Percentiles rank a stretch among this genome's conserved stretches.
Evolutionary conservation across 2,329 filamentous ascomycete genomes (phyloP).

Genomic region (Fusarium sp.): DNA sequence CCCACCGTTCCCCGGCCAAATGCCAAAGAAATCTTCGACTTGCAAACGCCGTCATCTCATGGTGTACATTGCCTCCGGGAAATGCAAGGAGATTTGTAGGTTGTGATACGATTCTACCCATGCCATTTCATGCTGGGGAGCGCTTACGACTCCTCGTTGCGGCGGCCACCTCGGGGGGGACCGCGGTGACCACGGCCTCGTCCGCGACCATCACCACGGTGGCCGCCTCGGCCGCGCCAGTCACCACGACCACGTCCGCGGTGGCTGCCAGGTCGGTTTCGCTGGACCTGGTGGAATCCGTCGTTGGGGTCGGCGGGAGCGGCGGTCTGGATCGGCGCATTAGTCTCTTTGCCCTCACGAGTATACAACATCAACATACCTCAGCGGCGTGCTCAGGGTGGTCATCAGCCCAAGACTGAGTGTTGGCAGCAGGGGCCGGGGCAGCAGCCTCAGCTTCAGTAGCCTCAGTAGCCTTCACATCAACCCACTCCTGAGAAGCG

Average conservation of each 20-base stretch:
- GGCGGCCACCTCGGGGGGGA: conserved; percentile 49
- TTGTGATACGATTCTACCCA: conserved; percentile 39
- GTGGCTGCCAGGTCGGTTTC: conserved; percentile 59
- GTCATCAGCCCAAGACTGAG: conserved; percentile 84
- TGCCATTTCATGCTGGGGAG: conserved; percentile 33
- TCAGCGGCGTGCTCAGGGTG: conserved; percentile 63
- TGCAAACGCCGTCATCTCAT: conserved; percentile 53
- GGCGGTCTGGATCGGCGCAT: conserved; percentile 44
- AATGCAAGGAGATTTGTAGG: conserved; percentile 45
- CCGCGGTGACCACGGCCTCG: conserved; percentile 52
- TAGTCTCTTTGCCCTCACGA: conserved; percentile 6
- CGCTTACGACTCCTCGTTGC: conserved; percentile 52
- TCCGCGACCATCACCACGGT: conserved; percentile 57
- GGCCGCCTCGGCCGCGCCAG: conserved; percentile 60
- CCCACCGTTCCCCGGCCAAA: conserved; percentile 40
- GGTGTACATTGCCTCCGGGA: conserved; percentile 51
- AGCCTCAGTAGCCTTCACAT: conserved; percentile 72
- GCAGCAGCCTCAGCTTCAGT: conserved; percentile 76
- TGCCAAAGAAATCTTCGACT: conserved; percentile 40
- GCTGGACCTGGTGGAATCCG: conserved; percentile 76
- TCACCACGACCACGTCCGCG: conserved; percentile 58
- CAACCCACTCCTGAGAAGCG: conserved; percentile 73
- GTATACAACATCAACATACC: conserved; percentile 46
- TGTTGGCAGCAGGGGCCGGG: conserved; percentile 62
- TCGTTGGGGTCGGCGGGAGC: conserved; percentile 59